Evolutionary conservation across 495 filamentous ascomycete species (phyloP).

Genomic region (Penicillium malachiteum): DNA sequence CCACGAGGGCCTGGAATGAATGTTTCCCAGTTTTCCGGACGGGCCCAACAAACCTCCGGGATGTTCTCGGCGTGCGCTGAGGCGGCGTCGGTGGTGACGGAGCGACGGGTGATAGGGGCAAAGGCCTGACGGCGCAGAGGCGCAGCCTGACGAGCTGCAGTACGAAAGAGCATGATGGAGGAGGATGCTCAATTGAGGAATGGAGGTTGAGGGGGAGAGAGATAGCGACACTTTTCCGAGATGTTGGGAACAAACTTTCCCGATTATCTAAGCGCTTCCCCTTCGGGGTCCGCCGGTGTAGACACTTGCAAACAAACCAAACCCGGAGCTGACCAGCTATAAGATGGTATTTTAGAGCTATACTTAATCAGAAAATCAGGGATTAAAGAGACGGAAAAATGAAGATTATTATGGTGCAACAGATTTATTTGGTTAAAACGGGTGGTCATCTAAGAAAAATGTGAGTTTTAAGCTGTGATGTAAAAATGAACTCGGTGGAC

Average conservation of each 20-base stretch:
- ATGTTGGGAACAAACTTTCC: conserved; percentile 48
- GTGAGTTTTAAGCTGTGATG: too few relatives aligned
- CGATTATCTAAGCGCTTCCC: conserved; percentile 39
- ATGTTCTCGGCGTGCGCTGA: conserved; percentile 81
- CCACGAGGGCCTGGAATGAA: background rate
- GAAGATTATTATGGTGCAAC: too few relatives aligned
- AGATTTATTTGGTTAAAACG: too few relatives aligned
- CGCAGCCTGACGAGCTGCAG: conserved; percentile 46
- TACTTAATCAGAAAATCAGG: too few relatives aligned
- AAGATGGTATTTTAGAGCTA: too few relatives aligned
- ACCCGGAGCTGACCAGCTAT: conserved; percentile 9
- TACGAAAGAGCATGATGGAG: conserved; percentile 47
- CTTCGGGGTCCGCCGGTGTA: conserved; percentile 39
- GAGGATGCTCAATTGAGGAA: conserved; percentile 30
- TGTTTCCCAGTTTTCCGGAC: conserved; percentile 48
- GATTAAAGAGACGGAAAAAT: too few relatives aligned
- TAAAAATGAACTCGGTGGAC: too few relatives aligned
- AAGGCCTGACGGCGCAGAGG: conserved; percentile 55
- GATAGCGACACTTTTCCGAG: conserved; percentile 30
- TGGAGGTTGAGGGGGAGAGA: conserved; percentile 17
- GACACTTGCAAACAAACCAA: conserved; percentile 33
- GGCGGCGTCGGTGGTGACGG: conserved; percentile 93
- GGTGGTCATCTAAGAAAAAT: too few relatives aligned
- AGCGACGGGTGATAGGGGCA: conserved; percentile 59
- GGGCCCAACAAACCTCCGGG: conserved; percentile 62